These are phyloP conservation scores for Penicillium sp. DNA, from an alignment of 2,329 filamentous ascomycete genomes.

Conservation along the genomic window DNA sequence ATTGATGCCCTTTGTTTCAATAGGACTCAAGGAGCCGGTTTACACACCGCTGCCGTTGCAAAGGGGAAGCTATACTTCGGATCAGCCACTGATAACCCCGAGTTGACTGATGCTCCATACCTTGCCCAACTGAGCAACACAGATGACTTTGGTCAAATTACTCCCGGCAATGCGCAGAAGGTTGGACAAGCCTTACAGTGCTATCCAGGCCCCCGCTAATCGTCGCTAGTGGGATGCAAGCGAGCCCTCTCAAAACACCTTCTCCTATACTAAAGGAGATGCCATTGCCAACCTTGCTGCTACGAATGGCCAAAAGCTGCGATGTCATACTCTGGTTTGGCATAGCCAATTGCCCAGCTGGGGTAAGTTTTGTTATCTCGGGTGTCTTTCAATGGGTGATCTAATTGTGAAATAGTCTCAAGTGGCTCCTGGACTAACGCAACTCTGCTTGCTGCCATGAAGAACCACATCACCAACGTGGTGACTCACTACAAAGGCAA, in stretches of 20 bases:
- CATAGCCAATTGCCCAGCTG: slow-evolving; percentile 50
- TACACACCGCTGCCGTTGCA: slow-evolving; percentile 47
- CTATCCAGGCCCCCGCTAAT: neutral
- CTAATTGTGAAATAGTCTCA: slow-evolving; percentile 36
- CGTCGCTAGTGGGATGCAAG: slow-evolving; percentile 58
- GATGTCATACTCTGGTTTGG: slow-evolving; percentile 64
- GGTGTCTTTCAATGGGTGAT: neutral
- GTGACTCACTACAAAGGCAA: slow-evolving; percentile 38
- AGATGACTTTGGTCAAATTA: slow-evolving; percentile 64
- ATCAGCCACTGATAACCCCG: slow-evolving; percentile 59
- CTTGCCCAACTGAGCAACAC: slow-evolving; percentile 58
- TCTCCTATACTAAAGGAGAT: slow-evolving; percentile 61
- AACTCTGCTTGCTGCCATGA: slow-evolving; percentile 57
- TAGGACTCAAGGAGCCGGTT: slow-evolving; percentile 25
- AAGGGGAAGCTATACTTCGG: slow-evolving; percentile 58
- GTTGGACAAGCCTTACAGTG: slow-evolving; percentile 14
- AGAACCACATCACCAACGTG: slow-evolving; percentile 45
- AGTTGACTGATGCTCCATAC: slow-evolving; percentile 57
- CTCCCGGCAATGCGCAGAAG: slow-evolving; percentile 63
- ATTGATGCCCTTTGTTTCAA: neutral
- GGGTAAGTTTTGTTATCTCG: slow-evolving; percentile 45
- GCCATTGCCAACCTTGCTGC: slow-evolving; percentile 43
- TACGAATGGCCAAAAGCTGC: slow-evolving; percentile 49
- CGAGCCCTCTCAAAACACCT: slow-evolving; percentile 57
- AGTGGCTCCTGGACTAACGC: slow-evolving; percentile 56